Base-by-base conservation (phyloP, 1,284 basidiomycete genomes). In the Tilletia caries region DNA sequence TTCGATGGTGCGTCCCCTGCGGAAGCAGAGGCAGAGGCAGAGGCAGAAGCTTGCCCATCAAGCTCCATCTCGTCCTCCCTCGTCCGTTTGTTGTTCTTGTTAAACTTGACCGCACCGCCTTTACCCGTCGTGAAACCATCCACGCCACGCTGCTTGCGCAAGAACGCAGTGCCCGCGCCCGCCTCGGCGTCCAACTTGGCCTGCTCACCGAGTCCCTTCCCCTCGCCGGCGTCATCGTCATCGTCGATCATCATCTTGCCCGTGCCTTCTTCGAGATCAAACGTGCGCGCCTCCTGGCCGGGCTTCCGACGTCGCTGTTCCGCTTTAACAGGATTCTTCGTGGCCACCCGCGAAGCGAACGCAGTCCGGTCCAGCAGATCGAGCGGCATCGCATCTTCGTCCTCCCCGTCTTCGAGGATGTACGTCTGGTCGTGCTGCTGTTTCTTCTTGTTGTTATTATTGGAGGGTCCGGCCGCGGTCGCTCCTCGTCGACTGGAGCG, bases 301-400 rank as follows among this genome's bases (percentile, higher is more conserved):
- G 92, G 91, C 65, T 72, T 18, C 44, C 71, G 70, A 64, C 73
- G 75, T 52, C 73, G 54, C 72, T 71, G 68, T 65, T 15, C 67
- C 29, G 48, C 67, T 54, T 68, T 69, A 65, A 68, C 68, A 66
- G 67, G 70, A 64, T 73, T 72, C 10, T 67, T 70, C 67, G 71
- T 73, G 41, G 65, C 65, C 25, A 66, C 48, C 3, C 44, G 23
- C 0, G 44, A 25, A n/a, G 75, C 74, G 18, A 54, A 37, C 34
- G 79, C 77, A 32, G 70, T 70, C 54, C 94, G 91, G 70, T 93
- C 90, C 5, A 99, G 86, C 68, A 99, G 87, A 86, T 99, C 95
- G 89, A 97, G 92, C 0, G 96, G 95, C 76, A 95, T 91, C 79
- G 98, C 93, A 69, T 93, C 91, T 82, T 98, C 95, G 27, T 62